These are phyloP conservation scores for Boletus tomentosulus DNA, from an alignment of 768 basidiomycete species.

Conservation along the genomic window DNA sequence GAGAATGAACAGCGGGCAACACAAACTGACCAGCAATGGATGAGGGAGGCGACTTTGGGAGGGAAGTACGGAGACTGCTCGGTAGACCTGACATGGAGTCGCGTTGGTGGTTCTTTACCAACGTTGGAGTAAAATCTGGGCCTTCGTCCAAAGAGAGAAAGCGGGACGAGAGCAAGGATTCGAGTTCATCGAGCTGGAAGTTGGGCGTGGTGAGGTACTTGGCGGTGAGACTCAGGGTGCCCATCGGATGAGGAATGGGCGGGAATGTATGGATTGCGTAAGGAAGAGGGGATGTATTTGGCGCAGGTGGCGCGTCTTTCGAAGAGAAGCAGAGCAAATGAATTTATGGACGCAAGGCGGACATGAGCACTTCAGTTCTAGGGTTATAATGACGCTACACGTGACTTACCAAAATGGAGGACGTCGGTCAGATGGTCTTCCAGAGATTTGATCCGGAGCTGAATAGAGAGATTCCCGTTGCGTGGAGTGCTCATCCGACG, in stretches of 20 bases:
- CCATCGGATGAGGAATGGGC: constrained; percentile 63
- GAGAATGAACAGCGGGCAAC: constrained; percentile 32
- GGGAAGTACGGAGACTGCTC: constrained; percentile 33
- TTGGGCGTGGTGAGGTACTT: constrained; percentile 64
- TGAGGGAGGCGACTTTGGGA: constrained; percentile 45
- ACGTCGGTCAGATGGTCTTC: constrained; percentile 29
- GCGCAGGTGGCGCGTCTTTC: constrained; percentile 39
- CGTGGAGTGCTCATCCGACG: constrained; percentile 35
- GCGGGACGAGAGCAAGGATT: constrained; percentile 68
- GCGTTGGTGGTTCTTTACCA: constrained; percentile 59
- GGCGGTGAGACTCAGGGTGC: constrained; percentile 55
- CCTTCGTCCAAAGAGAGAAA: constrained; percentile 69
- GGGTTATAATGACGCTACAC: constrained; percentile 24
- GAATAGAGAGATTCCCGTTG: constrained; percentile 45
- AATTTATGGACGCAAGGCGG: constrained; percentile 17
- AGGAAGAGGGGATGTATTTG: constrained; percentile 38
- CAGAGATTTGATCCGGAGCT: constrained; percentile 40
- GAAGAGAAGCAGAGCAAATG: constrained; percentile 1
- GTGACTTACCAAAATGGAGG: constrained; percentile 37
- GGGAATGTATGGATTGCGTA: constrained; percentile 60
- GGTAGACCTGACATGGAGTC: constrained; percentile 48
- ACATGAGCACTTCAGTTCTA: constrained; percentile 31
- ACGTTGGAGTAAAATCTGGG: constrained; percentile 66
- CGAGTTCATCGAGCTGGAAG: constrained; percentile 74
- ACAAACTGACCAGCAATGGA: constrained; percentile 45